These are phyloP conservation scores for Orbilia quercus DNA, from an alignment of 2,329 filamentous ascomycete species.

Conservation along the genomic window DNA sequence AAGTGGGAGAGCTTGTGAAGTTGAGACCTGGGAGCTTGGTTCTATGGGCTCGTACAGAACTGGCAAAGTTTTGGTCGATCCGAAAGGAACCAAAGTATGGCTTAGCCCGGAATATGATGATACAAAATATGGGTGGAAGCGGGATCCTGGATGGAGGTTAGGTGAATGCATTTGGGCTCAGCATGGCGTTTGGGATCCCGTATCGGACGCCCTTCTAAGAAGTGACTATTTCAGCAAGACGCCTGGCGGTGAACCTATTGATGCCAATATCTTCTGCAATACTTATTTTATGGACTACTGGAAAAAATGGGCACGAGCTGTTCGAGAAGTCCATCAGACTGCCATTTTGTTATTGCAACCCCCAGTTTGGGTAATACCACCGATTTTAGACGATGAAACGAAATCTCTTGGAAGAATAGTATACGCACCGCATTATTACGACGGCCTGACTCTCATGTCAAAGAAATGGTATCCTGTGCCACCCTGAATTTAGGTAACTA, in stretches of 20 bases:
- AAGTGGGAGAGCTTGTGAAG: constrained; percentile 88
- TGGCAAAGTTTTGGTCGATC: constrained; percentile 83
- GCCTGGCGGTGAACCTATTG: constrained; percentile 78
- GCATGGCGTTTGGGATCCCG: constrained; percentile 92
- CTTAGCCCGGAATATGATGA: constrained; percentile 85
- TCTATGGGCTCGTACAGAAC: constrained; percentile 91
- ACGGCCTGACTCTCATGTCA: constrained; percentile 94
- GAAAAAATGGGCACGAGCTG: constrained; percentile 77
- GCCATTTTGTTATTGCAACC: constrained; percentile 92
- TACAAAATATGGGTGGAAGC: constrained; percentile 86
- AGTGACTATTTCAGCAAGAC: constrained; percentile 90
- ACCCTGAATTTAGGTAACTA: neutral
- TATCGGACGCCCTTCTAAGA: constrained; percentile 77
- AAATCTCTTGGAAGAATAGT: constrained; percentile 72
- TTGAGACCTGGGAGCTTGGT: constrained; percentile 93
- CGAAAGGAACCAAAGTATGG: constrained; percentile 87
- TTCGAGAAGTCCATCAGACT: constrained; percentile 79
- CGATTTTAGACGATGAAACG: constrained; percentile 77
- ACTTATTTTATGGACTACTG: constrained; percentile 90
- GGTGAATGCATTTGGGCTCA: constrained; percentile 98
- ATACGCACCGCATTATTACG: constrained; percentile 95
- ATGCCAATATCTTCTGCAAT: constrained; percentile 89
- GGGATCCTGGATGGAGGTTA: constrained; percentile 87
- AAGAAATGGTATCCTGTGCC: constrained; percentile 79
- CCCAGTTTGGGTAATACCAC: constrained; percentile 90